phyloP scores from a whole-genome alignment of 1,284 basidiomycete genomes.

The Phylloboletellus chloephorus region DNA sequence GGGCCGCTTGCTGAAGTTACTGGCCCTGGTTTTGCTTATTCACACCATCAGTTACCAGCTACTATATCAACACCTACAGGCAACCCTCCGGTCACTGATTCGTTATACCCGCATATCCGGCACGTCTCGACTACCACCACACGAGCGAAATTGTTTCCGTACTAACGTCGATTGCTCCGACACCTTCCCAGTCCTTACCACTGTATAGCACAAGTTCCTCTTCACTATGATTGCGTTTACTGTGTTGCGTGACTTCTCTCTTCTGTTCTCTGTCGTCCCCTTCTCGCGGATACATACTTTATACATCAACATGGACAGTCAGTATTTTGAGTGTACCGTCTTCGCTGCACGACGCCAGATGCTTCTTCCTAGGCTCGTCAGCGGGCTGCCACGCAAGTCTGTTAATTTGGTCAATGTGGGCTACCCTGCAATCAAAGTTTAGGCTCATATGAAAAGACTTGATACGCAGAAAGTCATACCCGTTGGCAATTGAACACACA shows the following conservation, averaged over 20 bases:
- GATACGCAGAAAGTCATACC: constrained; percentile 35
- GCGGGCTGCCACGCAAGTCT: constrained; percentile 61
- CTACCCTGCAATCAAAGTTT: constrained; percentile 38
- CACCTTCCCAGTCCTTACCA: constrained; percentile 40
- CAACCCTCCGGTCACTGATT: constrained; percentile 30
- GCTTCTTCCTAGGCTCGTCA: constrained; percentile 27
- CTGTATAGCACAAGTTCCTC: constrained; percentile 67
- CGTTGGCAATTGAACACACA: constrained; percentile 40
- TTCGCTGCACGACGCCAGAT: constrained; percentile 62
- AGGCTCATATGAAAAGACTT: constrained; percentile 5
- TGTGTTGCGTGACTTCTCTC: constrained; percentile 24
- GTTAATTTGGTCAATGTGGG: constrained; percentile 67
- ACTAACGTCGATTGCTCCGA: constrained; percentile 39
- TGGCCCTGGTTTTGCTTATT: constrained; percentile 26
- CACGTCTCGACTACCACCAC: constrained; percentile 37
- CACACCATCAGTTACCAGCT: constrained; percentile 29
- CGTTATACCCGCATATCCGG: constrained; percentile 63
- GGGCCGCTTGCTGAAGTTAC: constrained; percentile 21
- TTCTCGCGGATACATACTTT: constrained; percentile 35
- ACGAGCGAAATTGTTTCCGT: constrained; percentile 58
- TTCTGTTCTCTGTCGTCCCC: constrained; percentile 1
- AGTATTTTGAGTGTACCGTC: constrained; percentile 76
- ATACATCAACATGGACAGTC: constrained; percentile 44
- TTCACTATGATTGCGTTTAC: constrained; percentile 27
- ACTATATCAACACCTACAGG: constrained; percentile 40